Evolutionary conservation across 2,329 filamentous ascomycete genomes (phyloP), one percentile per base, ranked within the genome.

Genomic region (Remersonia thermophila): DNA sequence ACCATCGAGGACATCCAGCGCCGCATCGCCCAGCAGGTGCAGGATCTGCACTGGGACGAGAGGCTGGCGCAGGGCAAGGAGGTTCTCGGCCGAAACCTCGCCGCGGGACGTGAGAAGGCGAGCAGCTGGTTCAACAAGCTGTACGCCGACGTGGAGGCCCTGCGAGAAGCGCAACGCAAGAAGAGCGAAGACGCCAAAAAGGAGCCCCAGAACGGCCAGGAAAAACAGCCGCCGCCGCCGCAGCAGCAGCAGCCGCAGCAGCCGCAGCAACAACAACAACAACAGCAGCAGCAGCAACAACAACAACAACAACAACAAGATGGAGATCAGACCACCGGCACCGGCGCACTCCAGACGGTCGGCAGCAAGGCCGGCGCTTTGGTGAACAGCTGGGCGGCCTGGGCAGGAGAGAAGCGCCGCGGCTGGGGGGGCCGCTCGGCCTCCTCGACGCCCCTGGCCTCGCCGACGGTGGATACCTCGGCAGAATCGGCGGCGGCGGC

Each of bases 1-100:
- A 87, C 81, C 1, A 86, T 98, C 44, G 91, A 96, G 47, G 91
- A 98, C 55, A 80, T 98, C 10, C 89, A 95, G 55, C 74, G 91
- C 34, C 73, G 91, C 16, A 71, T 98, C 25, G 78, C 85, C 26
- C 83, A 93, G 56, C 91, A 96, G 59, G 83, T 98, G 33, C 82
- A 89, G 47, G 89, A 96, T 42, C 70, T 96, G 33, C 87, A 96
- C 55, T 70, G 96, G 2, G 91, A 98, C 55, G 91, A 96, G 55
- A 76, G 83, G 7, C 77, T 96, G 40, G 80, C 83, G 1, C 79
- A 83, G 41, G 83, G 86, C 7, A 74, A 78, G 37, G 91, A 96
- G 56, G 82, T 80, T 0, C 67, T 96, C 2, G 85, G 84, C n/a
- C 79, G 87, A 41, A 87, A 93, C 50, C 57, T 95, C n/a, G 82